phyloP scores from a whole-genome alignment of 139 green algal species.

The Tetradesmus obliquus region DNA sequence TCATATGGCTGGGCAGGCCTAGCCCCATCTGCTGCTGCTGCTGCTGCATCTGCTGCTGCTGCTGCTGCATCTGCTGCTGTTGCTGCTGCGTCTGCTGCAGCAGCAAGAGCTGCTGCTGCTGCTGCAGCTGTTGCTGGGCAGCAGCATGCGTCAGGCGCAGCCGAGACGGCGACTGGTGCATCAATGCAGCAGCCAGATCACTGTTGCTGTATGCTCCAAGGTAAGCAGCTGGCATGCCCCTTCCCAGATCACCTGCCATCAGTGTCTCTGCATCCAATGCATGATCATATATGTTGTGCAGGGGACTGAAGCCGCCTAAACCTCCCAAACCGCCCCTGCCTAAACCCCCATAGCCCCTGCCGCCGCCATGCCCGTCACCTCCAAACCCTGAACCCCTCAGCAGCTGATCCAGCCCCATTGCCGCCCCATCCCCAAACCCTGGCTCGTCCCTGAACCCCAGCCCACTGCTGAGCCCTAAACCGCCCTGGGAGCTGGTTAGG shows the following conservation, averaged over 20 bases:
- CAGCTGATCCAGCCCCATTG: background rate
- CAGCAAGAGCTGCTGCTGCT: background rate
- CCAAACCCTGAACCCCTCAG: background rate
- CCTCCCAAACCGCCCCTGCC: background rate
- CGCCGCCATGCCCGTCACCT: background rate
- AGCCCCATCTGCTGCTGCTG: conserved; percentile 1
- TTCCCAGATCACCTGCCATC: background rate
- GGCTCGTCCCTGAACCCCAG: background rate
- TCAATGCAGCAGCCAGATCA: background rate
- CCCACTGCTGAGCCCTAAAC: background rate
- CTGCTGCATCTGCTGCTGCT: background rate
- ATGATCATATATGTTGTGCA: background rate
- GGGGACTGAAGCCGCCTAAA: background rate
- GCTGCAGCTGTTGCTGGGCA: background rate
- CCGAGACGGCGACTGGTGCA: background rate
- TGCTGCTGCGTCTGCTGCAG: background rate
- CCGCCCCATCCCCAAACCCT: background rate
- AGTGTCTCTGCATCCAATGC: background rate
- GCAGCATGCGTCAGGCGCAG: background rate
- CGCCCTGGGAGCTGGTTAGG: background rate
- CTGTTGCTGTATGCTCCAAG: background rate
- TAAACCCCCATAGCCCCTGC: background rate
- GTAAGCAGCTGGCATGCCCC: background rate
- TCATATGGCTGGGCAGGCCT: background rate
- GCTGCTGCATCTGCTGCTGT: background rate